These are phyloP conservation scores for Breynia disticha DNA, from an alignment of 441 rosid species.

Conservation along the genomic window DNA sequence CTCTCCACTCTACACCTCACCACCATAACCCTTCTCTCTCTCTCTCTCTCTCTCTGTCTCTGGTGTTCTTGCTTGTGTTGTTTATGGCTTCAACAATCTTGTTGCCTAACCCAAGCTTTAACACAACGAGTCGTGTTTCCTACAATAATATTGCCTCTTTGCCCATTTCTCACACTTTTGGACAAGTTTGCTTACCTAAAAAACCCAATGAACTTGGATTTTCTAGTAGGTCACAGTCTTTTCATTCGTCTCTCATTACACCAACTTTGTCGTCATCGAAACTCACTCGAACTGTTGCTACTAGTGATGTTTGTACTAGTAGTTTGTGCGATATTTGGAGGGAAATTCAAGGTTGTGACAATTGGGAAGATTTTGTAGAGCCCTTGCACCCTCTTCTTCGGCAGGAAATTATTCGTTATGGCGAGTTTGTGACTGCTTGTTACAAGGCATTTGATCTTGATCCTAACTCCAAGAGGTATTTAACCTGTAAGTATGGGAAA, in stretches of 20 bases:
- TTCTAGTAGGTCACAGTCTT: constrained; percentile 12
- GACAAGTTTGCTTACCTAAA: constrained; percentile 22
- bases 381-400: constrained; percentile 62
- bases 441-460: constrained; percentile 65
- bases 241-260: constrained; percentile 5
- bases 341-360: constrained; percentile 43
- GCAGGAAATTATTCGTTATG: constrained; percentile 62
- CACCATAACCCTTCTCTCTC: background rate
- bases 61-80: constrained; percentile 11
- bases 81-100: constrained; percentile 43
- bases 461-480: constrained; percentile 48
- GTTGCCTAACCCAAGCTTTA: constrained; percentile 26
- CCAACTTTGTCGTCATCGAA: background rate
- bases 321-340: constrained; percentile 37
- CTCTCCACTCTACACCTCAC: background rate
- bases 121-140: background rate
- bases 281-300: background rate
- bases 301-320: background rate
- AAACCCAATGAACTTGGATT: constrained; percentile 1
- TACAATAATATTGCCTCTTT: constrained; percentile 3
- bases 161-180: constrained; percentile 13
- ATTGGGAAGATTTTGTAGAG: constrained; percentile 50
- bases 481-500: constrained; percentile 44
- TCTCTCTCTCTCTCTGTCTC: no score
- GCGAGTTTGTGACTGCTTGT: constrained; percentile 54